Evolutionary conservation across 495 filamentous ascomycete species (phyloP).

Genomic region (Penicillium lividum): DNA sequence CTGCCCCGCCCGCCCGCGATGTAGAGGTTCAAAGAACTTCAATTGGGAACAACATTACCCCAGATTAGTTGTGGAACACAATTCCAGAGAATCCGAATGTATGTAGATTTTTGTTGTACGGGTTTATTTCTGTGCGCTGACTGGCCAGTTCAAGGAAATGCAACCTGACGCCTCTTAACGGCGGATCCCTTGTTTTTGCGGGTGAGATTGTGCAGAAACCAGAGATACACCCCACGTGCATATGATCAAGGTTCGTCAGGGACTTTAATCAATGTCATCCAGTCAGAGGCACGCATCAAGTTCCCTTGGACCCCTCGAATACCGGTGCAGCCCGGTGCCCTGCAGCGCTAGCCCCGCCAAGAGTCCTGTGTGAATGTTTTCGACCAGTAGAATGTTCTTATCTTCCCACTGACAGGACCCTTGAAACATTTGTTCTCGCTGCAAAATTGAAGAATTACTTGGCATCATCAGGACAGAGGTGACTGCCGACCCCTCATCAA

Average conservation of each 20-base stretch:
- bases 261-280: background rate
- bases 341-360: background rate
- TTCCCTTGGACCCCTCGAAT: background rate
- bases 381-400: background rate
- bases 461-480: background rate
- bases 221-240: background rate
- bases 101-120: background rate
- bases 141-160: background rate
- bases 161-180: background rate
- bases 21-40: background rate
- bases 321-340: background rate
- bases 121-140: background rate
- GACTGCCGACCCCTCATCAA: background rate
- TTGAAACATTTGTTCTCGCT: background rate
- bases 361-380: background rate
- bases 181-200: background rate
- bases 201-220: background rate
- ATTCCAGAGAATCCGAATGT: no score
- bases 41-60: background rate
- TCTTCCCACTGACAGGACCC: background rate
- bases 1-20: background rate
- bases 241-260: background rate
- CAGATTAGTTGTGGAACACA: no score
- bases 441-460: background rate
- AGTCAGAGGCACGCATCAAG: background rate